A percentile compares a stretch with the other conserved stretches of the same genome.
Conservation (phyloP, 1,284 basidiomycete genomes). For the Sphagnurus paluster region DNA sequence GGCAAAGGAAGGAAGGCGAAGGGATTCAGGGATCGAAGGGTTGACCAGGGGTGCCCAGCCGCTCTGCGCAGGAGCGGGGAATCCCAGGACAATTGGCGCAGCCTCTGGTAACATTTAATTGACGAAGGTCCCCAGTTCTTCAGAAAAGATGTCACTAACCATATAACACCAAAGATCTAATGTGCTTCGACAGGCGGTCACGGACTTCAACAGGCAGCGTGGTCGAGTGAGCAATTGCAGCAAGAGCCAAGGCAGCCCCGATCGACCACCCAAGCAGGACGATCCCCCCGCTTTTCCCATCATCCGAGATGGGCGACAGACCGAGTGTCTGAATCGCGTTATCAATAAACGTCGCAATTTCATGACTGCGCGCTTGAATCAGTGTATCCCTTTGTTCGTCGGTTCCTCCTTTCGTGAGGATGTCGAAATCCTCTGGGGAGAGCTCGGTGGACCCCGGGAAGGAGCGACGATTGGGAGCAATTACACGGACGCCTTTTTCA, state of each 20-base stretch:
- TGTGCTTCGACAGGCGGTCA: constrained; percentile 19
- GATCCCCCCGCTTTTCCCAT: constrained; percentile 32
- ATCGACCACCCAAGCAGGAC: constrained; percentile 39
- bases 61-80: constrained; percentile 5
- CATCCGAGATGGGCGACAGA: constrained; percentile 28
- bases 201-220: constrained; percentile 21
- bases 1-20: constrained; percentile 19
- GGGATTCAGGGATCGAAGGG: constrained; percentile 20
- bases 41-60: constrained; percentile 14
- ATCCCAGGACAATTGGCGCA: constrained; percentile 25
- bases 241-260: constrained; percentile 25
- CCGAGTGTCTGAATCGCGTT: constrained; percentile 27
- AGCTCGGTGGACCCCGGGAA: constrained; percentile 17
- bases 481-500: constrained; percentile 23
- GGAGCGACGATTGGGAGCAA: constrained; percentile 26
- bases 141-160: constrained; percentile 21
- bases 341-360: constrained; percentile 34
- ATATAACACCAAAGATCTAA: constrained; percentile 30
- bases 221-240: constrained; percentile 27
- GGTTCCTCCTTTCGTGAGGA: constrained; percentile 24
- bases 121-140: too few relatives aligned
- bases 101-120: constrained; percentile 22
- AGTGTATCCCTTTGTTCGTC: constrained; percentile 23
- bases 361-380: constrained; percentile 28
- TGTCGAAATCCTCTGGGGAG: constrained; percentile 20